Base-by-base conservation (phyloP, 805 yeast species). In the Wickerhamiella siamensis region DNA sequence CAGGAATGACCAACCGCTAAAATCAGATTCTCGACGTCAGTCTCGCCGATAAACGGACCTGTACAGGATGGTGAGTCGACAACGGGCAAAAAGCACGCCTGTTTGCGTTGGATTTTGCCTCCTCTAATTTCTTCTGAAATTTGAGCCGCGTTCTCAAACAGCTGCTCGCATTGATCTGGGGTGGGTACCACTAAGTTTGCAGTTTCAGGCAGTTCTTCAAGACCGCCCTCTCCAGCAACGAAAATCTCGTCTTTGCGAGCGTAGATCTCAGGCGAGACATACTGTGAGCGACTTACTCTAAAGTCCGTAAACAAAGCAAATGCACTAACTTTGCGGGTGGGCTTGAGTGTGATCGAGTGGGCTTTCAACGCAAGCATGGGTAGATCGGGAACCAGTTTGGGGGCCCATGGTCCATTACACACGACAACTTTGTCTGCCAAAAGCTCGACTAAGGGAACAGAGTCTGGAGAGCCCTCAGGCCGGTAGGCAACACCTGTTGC, bases 341-440 rank as follows among this genome's bases (percentile, higher is more conserved):
- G 96, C 36, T 83, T 74, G 42, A 91, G 73, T 1, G 95, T 86
- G 55, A 88, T 87, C 21, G 95, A 83, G 62, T 91, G 97, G 1
- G 97, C 97, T 51, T 96, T 71, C 48, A 88, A 66, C 4, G 96
- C 96, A 2, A 88, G 78, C 10, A 88, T 86, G 22, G 97, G 98
- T 57, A 97, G 87, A 50, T 81, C 86, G 2, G 94, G 94, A 44
- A 88, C 63, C 34, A 88, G 73, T 54, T 78, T 79, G 2, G 95
- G 79, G 2, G 96, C 86, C 98, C 98, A 88, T 10, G 98, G 98
- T 0, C 98, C 98, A 51, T 83, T 82, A 0, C 94, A 68, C 52
- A 91, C 66, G 9, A 88, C 77, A n/a, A 84, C 76, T 51, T 82
- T 77, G 55, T 82, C 83, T 42, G 83, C 91, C 12, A 53, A 56